Evolutionary conservation across 768 basidiomycete genomes (phyloP).

Genomic region (Lyophyllum shimeji): DNA sequence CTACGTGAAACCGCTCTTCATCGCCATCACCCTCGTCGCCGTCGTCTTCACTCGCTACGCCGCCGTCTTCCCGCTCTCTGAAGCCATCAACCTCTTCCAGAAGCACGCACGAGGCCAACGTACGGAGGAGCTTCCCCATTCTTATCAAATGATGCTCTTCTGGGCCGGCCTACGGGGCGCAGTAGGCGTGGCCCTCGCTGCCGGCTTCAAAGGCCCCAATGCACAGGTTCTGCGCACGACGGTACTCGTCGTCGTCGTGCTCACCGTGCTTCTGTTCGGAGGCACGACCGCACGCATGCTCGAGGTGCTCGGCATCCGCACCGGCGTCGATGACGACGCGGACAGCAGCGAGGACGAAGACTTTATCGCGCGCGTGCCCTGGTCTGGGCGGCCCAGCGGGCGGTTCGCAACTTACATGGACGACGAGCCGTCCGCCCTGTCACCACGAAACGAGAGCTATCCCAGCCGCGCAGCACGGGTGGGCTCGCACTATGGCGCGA

Average conservation of each 20-base stretch:
- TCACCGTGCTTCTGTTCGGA: constrained; percentile 93
- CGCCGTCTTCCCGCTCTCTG: constrained; percentile 93
- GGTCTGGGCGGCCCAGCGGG: constrained; percentile 36
- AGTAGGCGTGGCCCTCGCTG: constrained; percentile 95
- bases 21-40: constrained; percentile 85
- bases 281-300: constrained; percentile 98
- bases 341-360: constrained; percentile 62
- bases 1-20: constrained; percentile 95
- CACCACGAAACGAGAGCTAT: constrained; percentile 24
- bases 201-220: constrained; percentile 93
- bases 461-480: constrained; percentile 37
- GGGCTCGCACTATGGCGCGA: constrained; percentile 56
- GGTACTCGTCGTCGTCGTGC: constrained; percentile 91
- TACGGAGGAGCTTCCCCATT: constrained; percentile 90
- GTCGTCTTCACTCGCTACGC: constrained; percentile 95
- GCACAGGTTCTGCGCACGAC: constrained; percentile 90
- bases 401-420: constrained; percentile 46
- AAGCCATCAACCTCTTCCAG: constrained; percentile 92
- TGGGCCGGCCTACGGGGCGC: constrained; percentile 98
- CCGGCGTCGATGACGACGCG: constrained; percentile 92
- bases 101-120: constrained; percentile 82
- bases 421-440: constrained; percentile 41
- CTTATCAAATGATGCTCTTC: constrained; percentile 99
- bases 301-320: constrained; percentile 93
- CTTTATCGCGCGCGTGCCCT: constrained; percentile 27